A percentile compares a stretch with the other conserved stretches of the same genome.
Evolutionary conservation across 2,329 filamentous ascomycete genomes (phyloP).

Genomic region (Sphaceloma murrayae): DNA sequence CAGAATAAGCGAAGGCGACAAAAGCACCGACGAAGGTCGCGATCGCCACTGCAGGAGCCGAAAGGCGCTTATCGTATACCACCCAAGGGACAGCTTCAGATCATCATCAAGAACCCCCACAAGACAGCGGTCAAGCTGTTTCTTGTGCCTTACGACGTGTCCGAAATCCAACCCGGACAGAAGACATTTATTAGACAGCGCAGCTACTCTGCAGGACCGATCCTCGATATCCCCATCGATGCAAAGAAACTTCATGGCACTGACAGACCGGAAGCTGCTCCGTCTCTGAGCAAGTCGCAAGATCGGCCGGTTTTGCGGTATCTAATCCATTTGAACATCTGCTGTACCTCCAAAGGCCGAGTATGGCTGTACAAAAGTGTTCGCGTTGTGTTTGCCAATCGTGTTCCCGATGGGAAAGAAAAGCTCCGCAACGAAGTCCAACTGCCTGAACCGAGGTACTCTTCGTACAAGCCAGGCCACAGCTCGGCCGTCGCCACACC

Average conservation of each 20-base stretch:
- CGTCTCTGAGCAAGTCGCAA: conserved; percentile 42
- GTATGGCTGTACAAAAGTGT: conserved; percentile 89
- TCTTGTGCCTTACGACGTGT: conserved; percentile 81
- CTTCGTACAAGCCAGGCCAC: conserved; percentile 61
- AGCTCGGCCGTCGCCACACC: not conserved
- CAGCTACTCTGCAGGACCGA: conserved; percentile 79
- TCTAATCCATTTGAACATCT: conserved; percentile 86
- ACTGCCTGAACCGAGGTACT: conserved; percentile 77
- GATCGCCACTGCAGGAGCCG: conserved; percentile 57
- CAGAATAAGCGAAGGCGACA: conserved; percentile 27
- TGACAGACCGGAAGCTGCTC: conserved; percentile 44
- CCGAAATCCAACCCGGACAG: conserved; percentile 84
- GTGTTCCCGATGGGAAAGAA: conserved; percentile 91
- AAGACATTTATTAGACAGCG: conserved; percentile 95
- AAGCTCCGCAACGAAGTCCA: conserved; percentile 84
- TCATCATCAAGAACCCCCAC: conserved; percentile 96
- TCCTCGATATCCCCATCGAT: conserved; percentile 59
- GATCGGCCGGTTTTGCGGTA: conserved; percentile 74
- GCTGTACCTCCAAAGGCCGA: conserved; percentile 70
- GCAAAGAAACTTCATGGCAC: conserved; percentile 41
- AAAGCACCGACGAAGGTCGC: conserved; percentile 49
- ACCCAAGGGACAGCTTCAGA: conserved; percentile 85
- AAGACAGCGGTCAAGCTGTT: conserved; percentile 97
- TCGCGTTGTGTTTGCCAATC: conserved; percentile 90
- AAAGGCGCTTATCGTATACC: conserved; percentile 92